Evolutionary conservation across 192 early-diverging fungal genomes (phyloP).

Genomic region (Backusella luteola): DNA sequence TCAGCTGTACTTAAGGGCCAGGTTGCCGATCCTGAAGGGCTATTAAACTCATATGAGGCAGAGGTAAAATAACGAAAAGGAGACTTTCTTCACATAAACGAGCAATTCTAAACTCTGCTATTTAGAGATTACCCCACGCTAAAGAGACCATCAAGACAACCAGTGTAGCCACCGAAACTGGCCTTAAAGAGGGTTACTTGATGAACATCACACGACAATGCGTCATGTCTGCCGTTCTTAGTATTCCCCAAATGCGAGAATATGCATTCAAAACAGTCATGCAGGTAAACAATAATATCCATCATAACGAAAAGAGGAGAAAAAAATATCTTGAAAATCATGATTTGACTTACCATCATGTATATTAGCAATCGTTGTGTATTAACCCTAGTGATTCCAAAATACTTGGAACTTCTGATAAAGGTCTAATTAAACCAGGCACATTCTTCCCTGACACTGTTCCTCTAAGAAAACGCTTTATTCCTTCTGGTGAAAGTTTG

Average conservation of each 20-base stretch:
- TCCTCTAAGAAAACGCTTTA: background rate
- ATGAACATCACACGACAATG: background rate
- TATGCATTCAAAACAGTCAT: conserved; percentile 1
- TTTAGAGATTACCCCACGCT: conserved; percentile 5
- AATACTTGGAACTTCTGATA: conserved; percentile 8
- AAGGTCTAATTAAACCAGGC: background rate
- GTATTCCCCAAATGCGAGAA: conserved; percentile 2
- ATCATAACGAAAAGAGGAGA: background rate
- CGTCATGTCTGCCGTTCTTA: background rate
- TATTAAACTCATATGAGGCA: conserved; percentile 38
- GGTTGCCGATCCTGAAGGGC: conserved; percentile 17
- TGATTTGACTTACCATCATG: background rate
- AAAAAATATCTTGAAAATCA: background rate
- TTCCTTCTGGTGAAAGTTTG: background rate
- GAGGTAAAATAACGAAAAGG: conserved; percentile 24
- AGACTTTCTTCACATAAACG: background rate
- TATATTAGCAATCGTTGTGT: background rate
- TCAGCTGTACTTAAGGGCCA: conserved; percentile 35
- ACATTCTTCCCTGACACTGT: background rate
- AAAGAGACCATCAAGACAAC: conserved; percentile 9
- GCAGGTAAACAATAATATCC: conserved; percentile 10
- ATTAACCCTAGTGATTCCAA: background rate
- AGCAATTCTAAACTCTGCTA: background rate
- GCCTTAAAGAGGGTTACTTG: background rate
- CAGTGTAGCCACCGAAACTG: background rate